These are phyloP conservation scores for Echeveria elegans DNA, from an alignment of 164 flowering plant species.

Conservation along the genomic window DNA sequence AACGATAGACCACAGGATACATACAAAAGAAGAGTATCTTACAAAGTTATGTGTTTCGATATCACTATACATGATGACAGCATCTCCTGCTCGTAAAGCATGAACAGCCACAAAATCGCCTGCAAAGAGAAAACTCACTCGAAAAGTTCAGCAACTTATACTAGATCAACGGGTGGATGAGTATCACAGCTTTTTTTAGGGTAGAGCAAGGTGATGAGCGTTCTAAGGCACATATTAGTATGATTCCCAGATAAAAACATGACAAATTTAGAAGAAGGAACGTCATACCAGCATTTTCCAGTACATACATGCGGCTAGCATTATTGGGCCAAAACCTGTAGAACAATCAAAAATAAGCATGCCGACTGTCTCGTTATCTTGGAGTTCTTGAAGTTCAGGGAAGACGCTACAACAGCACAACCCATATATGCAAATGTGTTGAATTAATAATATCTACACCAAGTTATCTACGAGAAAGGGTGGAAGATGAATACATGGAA, in stretches of 20 bases:
- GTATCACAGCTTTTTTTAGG: too few relatives aligned
- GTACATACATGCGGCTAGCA: background rate
- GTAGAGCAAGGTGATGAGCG: background rate
- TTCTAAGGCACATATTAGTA: background rate
- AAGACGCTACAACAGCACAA: background rate
- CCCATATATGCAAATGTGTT: background rate
- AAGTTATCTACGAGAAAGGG: too few relatives aligned
- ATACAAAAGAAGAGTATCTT: background rate
- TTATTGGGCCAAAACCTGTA: slow-evolving; percentile 5
- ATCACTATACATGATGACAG: background rate
- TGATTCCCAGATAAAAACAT: background rate
- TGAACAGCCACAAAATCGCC: slow-evolving; percentile 4
- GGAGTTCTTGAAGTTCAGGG: background rate
- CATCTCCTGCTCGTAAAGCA: background rate
- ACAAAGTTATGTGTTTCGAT: background rate
- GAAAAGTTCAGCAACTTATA: background rate
- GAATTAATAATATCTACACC: too few relatives aligned
- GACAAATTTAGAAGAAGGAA: background rate
- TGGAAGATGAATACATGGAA: too few relatives aligned
- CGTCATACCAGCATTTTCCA: slow-evolving; percentile 2
- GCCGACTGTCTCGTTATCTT: background rate
- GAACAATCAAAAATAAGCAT: background rate
- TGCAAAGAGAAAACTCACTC: background rate
- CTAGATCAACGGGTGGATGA: background rate
- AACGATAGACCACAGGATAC: too few relatives aligned